phyloP scores from a whole-genome alignment of 2,329 filamentous ascomycete species.

The Paraphoma sp. region DNA sequence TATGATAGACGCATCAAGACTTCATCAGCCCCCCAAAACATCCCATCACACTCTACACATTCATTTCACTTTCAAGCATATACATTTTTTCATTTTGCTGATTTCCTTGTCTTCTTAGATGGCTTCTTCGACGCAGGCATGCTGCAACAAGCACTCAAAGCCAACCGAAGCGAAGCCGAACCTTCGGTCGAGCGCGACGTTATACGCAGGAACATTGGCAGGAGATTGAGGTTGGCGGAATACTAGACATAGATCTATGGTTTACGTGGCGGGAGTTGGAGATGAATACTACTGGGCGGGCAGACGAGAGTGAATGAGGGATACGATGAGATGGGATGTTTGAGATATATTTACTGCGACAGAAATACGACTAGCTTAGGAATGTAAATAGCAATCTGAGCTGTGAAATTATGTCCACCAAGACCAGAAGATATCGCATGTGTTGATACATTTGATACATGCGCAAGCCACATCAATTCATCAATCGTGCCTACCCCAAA shows the following conservation, averaged over 20 bases:
- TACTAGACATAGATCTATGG: slow-evolving; percentile 56
- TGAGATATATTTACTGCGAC: too few relatives aligned
- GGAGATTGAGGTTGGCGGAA: slow-evolving; percentile 74
- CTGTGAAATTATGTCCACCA: too few relatives aligned
- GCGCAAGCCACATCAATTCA: not conserved
- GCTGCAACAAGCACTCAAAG: slow-evolving; percentile 86
- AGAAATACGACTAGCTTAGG: not conserved
- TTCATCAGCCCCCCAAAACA: not conserved
- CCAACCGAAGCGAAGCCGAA: slow-evolving; percentile 58
- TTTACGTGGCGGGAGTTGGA: not conserved
- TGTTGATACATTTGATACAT: not conserved
- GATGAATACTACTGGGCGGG: not conserved
- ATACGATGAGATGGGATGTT: too few relatives aligned
- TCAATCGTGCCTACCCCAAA: not conserved
- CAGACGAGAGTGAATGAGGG: too few relatives aligned
- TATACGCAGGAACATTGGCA: slow-evolving; percentile 72
- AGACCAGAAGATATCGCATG: too few relatives aligned
- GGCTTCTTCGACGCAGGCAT: slow-evolving; percentile 98
- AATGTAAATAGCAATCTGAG: not conserved
- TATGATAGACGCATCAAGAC: slow-evolving; percentile 9
- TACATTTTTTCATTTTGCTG: slow-evolving; percentile 25
- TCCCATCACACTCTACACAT: not conserved
- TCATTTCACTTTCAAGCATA: slow-evolving; percentile 2
- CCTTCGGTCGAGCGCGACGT: slow-evolving; percentile 66
- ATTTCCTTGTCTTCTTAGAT: slow-evolving; percentile 63